Evolutionary conservation across 164 flowering plant species (phyloP), one percentile per base, ranked within the genome.

Genomic region (Malania oleifera): DNA sequence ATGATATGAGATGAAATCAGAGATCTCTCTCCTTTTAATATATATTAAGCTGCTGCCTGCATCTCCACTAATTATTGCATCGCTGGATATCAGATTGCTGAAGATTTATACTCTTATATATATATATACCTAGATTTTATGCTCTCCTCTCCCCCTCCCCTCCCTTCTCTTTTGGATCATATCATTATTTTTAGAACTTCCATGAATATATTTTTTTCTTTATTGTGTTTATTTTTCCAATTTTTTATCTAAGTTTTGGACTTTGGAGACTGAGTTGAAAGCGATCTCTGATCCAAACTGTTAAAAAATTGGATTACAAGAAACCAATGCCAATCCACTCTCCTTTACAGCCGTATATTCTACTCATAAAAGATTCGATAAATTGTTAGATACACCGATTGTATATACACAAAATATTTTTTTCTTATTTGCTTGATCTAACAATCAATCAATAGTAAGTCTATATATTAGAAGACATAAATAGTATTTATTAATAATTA

Each of bases 1-100:
- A n/a, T n/a, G n/a, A n/a, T n/a, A n/a, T n/a, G n/a, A n/a, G n/a
- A n/a, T n/a, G 65, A 63, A 56, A 57, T 46, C 54, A 65, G 68
- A 63, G 70, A 69, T 69, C 73, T 66, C 66, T 24, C 11, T 12
- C 64, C 66, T 74, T 69, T 70, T 49, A 73, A 69, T n/a, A n/a
- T n/a, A n/a, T n/a, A n/a, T n/a, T n/a, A n/a, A n/a, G n/a, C n/a
- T n/a, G 66, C 64, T 62, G 59, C 68, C 59, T 70, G 46, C 48
- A 20, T 26, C 56, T 37, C 24, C 31, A 68, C 58, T 62, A 67
- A 74, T 76, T 59, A 69, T 77, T 76, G 87, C 84, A 69, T 74
- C 65, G 84, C 85, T 82, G 95, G 80, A 82, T n/a, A n/a, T 80
- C 80, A 67, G 87, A 82, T 82, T 75, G 59, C n/a, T 66, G 70